phyloP scores from a whole-genome alignment of 2,329 filamentous ascomycete genomes.

The Emericellopsis cladophorae region DNA sequence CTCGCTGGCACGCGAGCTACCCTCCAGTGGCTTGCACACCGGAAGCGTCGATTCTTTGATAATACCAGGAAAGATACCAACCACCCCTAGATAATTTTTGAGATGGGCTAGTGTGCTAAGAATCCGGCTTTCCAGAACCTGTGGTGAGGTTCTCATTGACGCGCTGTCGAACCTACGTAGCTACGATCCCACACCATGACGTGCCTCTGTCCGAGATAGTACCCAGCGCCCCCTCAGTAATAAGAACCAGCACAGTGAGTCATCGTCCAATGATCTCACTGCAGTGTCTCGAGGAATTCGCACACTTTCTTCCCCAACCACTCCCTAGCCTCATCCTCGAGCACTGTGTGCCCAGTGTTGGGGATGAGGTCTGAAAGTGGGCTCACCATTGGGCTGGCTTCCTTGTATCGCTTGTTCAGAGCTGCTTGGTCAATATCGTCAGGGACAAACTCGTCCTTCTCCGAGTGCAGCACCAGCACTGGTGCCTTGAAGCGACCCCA shows the following conservation, averaged over 20 bases:
- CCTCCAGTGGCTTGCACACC: too few species aligned
- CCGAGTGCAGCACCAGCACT: slow-evolving; percentile 53
- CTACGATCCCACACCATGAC: not conserved
- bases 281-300: slow-evolving; percentile 24
- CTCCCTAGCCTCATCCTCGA: slow-evolving; percentile 27
- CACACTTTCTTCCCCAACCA: slow-evolving; percentile 36
- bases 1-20: too few species aligned
- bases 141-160: too few species aligned
- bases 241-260: not conserved
- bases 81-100: too few species aligned
- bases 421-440: slow-evolving; percentile 39
- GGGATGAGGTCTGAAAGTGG: slow-evolving; percentile 39
- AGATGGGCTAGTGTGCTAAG: too few species aligned
- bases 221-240: not conserved
- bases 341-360: slow-evolving; percentile 36
- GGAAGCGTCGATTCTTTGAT: too few species aligned
- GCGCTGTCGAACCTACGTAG: not conserved
- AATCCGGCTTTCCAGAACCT: too few species aligned
- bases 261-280: not conserved
- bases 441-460: slow-evolving; percentile 53
- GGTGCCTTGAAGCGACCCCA: slow-evolving; percentile 53
- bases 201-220: too few species aligned
- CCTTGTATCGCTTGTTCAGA: slow-evolving; percentile 45
- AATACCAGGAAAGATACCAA: too few species aligned
- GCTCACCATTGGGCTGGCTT: slow-evolving; percentile 30